phyloP scores from a whole-genome alignment of 2,329 filamentous ascomycete genomes.

The Fusarium setosum region DNA sequence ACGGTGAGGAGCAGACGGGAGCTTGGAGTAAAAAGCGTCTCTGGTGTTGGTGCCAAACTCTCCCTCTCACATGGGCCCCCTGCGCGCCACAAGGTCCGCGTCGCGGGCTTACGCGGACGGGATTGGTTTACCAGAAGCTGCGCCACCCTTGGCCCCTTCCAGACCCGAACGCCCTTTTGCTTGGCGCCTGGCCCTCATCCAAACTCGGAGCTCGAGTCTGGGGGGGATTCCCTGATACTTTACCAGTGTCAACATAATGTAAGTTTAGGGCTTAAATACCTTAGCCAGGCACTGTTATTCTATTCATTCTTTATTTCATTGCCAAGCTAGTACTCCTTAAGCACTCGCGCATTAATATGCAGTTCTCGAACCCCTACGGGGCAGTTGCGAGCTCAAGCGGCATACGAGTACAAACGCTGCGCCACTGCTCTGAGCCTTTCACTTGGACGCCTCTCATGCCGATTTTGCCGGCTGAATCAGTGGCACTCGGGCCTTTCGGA shows the following conservation, averaged over 20 bases:
- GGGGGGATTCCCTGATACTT: no score
- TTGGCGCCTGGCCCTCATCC: no score
- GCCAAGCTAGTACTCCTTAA: no score
- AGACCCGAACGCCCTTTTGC: constrained; percentile 18
- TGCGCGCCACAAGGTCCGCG: constrained; percentile 40
- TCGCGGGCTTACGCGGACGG: constrained; percentile 41
- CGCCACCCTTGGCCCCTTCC: constrained; percentile 48
- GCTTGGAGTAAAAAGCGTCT: constrained; percentile 19
- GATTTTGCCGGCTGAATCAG: constrained; percentile 30
- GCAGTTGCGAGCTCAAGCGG: neutral
- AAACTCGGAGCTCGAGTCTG: no score
- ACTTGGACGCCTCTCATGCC: constrained; percentile 24
- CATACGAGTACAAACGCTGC: constrained; percentile 20
- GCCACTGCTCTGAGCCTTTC: constrained; percentile 25
- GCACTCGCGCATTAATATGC: neutral
- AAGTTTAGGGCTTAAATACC: neutral
- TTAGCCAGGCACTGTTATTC: no score
- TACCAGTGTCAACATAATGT: neutral
- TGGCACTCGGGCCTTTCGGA: neutral
- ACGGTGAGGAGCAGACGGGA: constrained; percentile 22
- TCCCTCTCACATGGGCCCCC: constrained; percentile 41
- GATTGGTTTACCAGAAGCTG: constrained; percentile 40
- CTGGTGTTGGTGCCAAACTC: constrained; percentile 34
- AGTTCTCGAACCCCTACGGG: neutral
- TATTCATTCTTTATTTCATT: no score